phyloP scores from a whole-genome alignment of 768 basidiomycete species.

The Lactifluus hygrophoroides region DNA sequence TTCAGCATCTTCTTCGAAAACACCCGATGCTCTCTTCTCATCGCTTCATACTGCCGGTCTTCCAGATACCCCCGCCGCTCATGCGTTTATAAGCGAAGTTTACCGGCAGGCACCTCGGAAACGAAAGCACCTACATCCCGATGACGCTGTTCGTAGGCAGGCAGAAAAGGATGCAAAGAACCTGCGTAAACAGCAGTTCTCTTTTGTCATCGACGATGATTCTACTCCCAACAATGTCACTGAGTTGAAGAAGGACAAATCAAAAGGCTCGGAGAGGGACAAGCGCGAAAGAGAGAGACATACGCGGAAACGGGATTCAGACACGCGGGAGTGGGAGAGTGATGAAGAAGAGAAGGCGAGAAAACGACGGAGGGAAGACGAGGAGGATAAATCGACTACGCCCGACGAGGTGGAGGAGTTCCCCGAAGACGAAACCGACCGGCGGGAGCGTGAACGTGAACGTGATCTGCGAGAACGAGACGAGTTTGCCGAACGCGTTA shows the following conservation, averaged over 20 bases:
- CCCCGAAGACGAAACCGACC: slow-evolving; percentile 62
- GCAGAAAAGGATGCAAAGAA: slow-evolving; percentile 70
- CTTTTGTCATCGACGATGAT: slow-evolving; percentile 79
- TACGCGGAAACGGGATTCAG: slow-evolving; percentile 72
- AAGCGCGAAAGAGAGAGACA: slow-evolving; percentile 53
- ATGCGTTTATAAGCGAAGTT: slow-evolving; percentile 72
- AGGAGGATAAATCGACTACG: slow-evolving; percentile 25
- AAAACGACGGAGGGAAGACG: slow-evolving; percentile 54
- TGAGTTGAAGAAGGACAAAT: slow-evolving; percentile 29
- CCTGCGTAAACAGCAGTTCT: slow-evolving; percentile 64
- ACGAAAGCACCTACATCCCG: slow-evolving; percentile 53
- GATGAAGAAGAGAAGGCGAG: slow-evolving; percentile 75
- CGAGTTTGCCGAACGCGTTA: slow-evolving; percentile 85
- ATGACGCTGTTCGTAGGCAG: slow-evolving; percentile 45
- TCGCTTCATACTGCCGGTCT: slow-evolving; percentile 71
- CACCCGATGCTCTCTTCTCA: slow-evolving; percentile 68
- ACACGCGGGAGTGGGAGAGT: slow-evolving; percentile 81
- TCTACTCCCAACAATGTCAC: slow-evolving; percentile 32
- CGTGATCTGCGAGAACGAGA: slow-evolving; percentile 84
- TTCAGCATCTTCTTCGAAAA: slow-evolving; percentile 74
- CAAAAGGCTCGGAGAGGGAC: slow-evolving; percentile 33
- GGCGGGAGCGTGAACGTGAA: slow-evolving; percentile 63
- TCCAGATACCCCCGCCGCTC: slow-evolving; percentile 71
- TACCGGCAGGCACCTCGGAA: slow-evolving; percentile 72
- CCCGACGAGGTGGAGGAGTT: slow-evolving; percentile 38